Conservation (phyloP, 805 yeast species). For the Candida peoriensis region DNA sequence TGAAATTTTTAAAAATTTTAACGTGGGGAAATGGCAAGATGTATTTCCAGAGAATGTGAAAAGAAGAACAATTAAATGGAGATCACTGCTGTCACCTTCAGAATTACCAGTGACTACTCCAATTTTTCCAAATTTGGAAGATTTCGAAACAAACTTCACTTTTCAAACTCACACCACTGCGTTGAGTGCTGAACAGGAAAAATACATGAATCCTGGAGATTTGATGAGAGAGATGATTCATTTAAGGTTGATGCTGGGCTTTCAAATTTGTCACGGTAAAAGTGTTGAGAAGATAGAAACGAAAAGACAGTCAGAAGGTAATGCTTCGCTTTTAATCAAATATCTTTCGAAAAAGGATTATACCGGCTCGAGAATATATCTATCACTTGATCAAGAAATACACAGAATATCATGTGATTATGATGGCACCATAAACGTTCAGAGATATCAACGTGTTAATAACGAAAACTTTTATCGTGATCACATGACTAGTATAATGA, state of each 20-base stretch:
- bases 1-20: slow-evolving; percentile 48
- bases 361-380: slow-evolving; percentile 60
- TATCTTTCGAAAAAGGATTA: slow-evolving; percentile 44
- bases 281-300: slow-evolving; percentile 62
- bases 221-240: slow-evolving; percentile 85
- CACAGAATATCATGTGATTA: slow-evolving; percentile 77
- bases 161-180: slow-evolving; percentile 81
- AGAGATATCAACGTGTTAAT: slow-evolving; percentile 51
- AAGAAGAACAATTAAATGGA: slow-evolving; percentile 79
- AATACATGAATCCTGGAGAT: slow-evolving; percentile 47
- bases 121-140: slow-evolving; percentile 65
- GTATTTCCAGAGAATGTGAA: slow-evolving; percentile 74
- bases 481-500: slow-evolving; percentile 44
- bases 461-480: slow-evolving; percentile 26
- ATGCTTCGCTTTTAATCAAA: slow-evolving; percentile 49
- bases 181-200: slow-evolving; percentile 52
- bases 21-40: slow-evolving; percentile 87
- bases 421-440: slow-evolving; percentile 72
- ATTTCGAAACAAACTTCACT: slow-evolving; percentile 67
- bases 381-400: slow-evolving; percentile 76
- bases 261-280: slow-evolving; percentile 80
- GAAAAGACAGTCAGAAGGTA: slow-evolving; percentile 50
- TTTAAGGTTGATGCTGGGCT: slow-evolving; percentile 76
- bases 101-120: slow-evolving; percentile 80
- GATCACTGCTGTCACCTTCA: slow-evolving; percentile 89